Evolutionary conservation across 2,329 filamentous ascomycete genomes (phyloP).

Genomic region (Fusarium chuoi): DNA sequence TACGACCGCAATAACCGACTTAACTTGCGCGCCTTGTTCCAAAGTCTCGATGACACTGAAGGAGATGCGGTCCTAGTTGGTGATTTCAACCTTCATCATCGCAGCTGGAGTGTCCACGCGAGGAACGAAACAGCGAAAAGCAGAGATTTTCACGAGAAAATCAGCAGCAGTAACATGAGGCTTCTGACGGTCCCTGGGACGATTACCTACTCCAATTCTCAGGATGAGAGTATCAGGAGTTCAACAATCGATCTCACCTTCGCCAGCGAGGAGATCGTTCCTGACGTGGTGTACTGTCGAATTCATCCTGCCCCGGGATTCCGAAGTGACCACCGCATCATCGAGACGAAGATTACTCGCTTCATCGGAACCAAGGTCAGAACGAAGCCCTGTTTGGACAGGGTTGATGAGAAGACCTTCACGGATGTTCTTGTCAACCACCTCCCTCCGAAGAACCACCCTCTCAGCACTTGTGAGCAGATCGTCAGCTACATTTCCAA

Average conservation of each 20-base stretch:
- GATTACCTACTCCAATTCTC: not conserved
- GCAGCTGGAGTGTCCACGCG: not conserved
- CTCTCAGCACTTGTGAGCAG: not conserved
- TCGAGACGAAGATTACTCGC: not conserved
- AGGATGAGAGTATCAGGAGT: not conserved
- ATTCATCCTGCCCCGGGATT: not conserved
- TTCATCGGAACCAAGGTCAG: not conserved
- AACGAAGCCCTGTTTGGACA: not conserved
- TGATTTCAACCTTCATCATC: not conserved
- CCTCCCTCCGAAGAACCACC: rapidly evolving
- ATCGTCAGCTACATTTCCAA: not conserved
- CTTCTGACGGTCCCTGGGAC: not conserved
- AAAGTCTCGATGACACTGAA: not conserved
- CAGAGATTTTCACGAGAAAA: not conserved
- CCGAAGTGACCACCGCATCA: not conserved
- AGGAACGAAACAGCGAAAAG: not conserved
- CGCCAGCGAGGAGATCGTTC: not conserved
- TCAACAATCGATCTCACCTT: not conserved
- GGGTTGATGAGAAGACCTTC: not conserved
- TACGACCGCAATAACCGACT: not conserved
- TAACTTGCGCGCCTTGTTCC: not conserved
- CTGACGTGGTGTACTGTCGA: not conserved
- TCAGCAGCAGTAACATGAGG: not conserved
- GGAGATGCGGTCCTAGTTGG: not conserved
- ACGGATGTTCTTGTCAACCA: rapidly evolving